Conservation (phyloP, 352 stramenopile species). For the Globisporangium spiculum region DNA sequence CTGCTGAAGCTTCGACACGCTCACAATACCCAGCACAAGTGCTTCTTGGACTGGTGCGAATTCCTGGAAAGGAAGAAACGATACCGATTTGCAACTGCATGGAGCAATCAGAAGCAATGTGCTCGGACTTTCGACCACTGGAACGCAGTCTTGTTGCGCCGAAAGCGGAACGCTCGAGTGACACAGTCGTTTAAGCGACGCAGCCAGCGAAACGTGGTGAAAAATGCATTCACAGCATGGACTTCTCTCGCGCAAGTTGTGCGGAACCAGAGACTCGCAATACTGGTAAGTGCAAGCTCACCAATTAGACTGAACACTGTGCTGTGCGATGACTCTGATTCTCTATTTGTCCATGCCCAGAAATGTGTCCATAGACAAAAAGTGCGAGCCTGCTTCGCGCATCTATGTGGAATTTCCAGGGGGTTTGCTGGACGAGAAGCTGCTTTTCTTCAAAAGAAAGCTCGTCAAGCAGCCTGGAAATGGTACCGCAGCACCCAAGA, state of each 20-base stretch:
- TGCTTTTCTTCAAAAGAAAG: background rate
- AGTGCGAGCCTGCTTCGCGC: background rate
- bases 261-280: background rate
- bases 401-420: background rate
- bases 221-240: background rate
- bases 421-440: background rate
- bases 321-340: background rate
- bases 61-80: slow-evolving; percentile 12
- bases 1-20: background rate
- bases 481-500: background rate
- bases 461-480: slow-evolving; percentile 1
- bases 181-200: background rate
- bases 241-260: background rate
- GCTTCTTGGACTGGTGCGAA: slow-evolving; percentile 5
- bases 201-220: background rate
- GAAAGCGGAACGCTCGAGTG: background rate
- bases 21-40: background rate
- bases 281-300: background rate
- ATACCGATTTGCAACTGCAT: background rate
- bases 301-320: background rate
- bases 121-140: slow-evolving; percentile 4
- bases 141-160: background rate
- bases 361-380: background rate
- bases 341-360: background rate
- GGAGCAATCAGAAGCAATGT: slow-evolving; percentile 3